Conservation (phyloP, 1,284 basidiomycete genomes). For the Puccinia horiana region DNA sequence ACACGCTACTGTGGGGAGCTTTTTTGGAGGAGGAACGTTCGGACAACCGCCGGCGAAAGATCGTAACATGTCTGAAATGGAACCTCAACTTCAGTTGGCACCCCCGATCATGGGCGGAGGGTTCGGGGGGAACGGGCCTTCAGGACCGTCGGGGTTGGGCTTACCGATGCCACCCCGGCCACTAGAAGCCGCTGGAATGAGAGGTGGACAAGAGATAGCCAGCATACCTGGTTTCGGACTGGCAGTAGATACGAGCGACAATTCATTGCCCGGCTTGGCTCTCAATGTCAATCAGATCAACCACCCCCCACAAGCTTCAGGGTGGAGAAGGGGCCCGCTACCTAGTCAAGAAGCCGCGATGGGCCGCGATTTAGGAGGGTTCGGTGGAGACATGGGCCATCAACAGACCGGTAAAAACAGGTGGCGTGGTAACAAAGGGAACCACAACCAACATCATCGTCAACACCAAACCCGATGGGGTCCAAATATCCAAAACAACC, state of each 20-base stretch:
- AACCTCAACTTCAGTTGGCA: neutral
- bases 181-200: neutral
- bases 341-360: slow-evolving; percentile 46
- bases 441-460: slow-evolving; percentile 19
- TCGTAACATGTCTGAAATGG: slow-evolving; percentile 23
- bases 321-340: slow-evolving; percentile 42
- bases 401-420: slow-evolving; percentile 23
- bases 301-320: neutral
- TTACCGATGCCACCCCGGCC: slow-evolving; percentile 16
- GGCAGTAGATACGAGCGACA: slow-evolving; percentile 33
- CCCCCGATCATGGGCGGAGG: neutral
- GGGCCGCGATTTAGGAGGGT: slow-evolving; percentile 42
- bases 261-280: slow-evolving; percentile 32
- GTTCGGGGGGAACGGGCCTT: slow-evolving; percentile 10
- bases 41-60: slow-evolving; percentile 12
- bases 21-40: slow-evolving; percentile 26
- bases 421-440: slow-evolving; percentile 21
- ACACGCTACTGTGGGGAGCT: slow-evolving; percentile 15
- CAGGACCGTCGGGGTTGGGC: neutral
- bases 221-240: slow-evolving; percentile 48
- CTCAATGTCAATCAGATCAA: slow-evolving; percentile 1
- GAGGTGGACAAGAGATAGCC: neutral
- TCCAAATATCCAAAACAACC: slow-evolving; percentile 18
- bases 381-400: slow-evolving; percentile 3
- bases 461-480: slow-evolving; percentile 11